Evolutionary conservation across 2,329 filamentous ascomycete genomes (phyloP), one percentile per base, ranked within the genome.

Genomic region (Stenocarpella maydis): DNA sequence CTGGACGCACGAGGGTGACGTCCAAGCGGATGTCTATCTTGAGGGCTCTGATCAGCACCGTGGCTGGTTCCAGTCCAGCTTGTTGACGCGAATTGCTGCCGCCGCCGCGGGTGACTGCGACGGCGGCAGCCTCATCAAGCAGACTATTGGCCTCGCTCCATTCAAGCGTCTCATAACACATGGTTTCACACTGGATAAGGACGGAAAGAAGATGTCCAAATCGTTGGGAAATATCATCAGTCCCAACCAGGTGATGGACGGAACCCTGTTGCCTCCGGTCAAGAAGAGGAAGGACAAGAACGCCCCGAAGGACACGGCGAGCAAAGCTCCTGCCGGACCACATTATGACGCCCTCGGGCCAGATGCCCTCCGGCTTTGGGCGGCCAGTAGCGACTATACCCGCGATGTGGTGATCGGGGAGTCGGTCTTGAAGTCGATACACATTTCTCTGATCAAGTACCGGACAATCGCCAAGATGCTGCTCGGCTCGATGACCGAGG

Each of bases 181-280:
- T 77, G 96, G 96, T 1, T 99, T 99, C 78, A 95, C 94, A 0
- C 87, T 99, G 2, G 96, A 99, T 75, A 87, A 91, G 61, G 83
- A 92, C 43, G 95, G 95, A n/a, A 94, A 93, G 77, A 99, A 99
- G 80, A 99, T 99, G 96, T 98, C 95, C 78, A 99, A 99, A 80
- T 98, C 94, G 0, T 82, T 98, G 1, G 96, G 96, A 19, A 99
- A 99, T 76, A 91, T 92, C 34, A 90, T 98, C 68, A 86, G 89
- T 0, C 95, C 95, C 0, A 84, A 88, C 8, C 86, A 97, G 72
- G 94, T 99, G 73, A 96, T 98, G 84, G 88, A 93, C 65, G 95
- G 95, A 8, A 89, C 90, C 4, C 83, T 97, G 14, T 81, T 97
- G 17, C 92, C 92, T 7, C 89, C 91, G 0, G 77, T 91, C 45